These are phyloP conservation scores for Hondaea fermentalgiana DNA, from an alignment of 108 stramenopile genomes.

Conservation along the genomic window DNA sequence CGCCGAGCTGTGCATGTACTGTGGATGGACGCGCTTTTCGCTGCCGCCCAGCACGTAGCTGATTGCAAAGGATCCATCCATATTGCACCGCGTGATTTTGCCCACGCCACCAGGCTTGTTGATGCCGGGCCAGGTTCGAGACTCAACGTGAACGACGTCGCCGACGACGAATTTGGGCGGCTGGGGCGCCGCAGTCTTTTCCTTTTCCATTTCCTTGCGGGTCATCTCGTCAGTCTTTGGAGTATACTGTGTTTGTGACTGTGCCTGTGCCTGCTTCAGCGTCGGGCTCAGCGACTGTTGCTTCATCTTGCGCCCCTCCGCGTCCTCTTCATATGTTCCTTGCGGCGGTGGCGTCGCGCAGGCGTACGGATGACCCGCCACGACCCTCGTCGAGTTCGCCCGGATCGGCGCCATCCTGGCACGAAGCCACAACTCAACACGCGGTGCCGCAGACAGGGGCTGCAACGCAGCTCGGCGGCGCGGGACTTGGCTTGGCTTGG, in stretches of 20 bases:
- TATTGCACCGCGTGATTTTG: not conserved
- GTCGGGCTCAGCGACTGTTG: not conserved
- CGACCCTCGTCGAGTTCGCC: not conserved
- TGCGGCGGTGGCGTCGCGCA: not conserved
- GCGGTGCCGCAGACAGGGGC: too few species aligned
- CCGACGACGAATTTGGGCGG: not conserved
- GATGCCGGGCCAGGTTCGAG: not conserved
- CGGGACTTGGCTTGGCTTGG: too few species aligned
- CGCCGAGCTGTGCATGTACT: not conserved
- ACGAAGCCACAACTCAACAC: not conserved
- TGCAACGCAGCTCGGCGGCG: too few species aligned
- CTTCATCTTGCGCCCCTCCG: not conserved
- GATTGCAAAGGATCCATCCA: not conserved
- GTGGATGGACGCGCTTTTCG: not conserved
- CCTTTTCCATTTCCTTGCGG: not conserved
- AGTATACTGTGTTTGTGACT: not conserved
- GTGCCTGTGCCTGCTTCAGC: not conserved
- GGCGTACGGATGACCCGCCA: not conserved
- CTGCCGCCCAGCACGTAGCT: not conserved
- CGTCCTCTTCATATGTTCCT: not conserved
- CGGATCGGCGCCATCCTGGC: not conserved
- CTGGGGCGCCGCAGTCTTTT: not conserved
- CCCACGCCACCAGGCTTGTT: constrained; percentile 7
- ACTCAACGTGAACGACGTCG: not conserved
- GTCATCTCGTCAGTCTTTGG: not conserved